Conservation (phyloP, 2,329 filamentous ascomycete genomes). For the Mycosphaerella sp. region DNA sequence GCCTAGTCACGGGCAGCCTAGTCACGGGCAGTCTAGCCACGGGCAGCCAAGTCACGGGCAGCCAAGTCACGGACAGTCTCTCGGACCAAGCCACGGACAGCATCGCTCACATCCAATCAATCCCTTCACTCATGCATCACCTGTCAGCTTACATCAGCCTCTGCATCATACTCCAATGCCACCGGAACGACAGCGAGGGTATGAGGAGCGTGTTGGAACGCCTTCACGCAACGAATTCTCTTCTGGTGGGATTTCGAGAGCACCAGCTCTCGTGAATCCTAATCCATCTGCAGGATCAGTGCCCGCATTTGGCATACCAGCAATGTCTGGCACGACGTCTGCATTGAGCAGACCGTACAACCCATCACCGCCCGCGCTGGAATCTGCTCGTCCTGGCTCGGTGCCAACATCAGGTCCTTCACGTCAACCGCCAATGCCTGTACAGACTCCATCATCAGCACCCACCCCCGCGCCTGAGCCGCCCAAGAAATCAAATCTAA, state of each 20-base stretch:
- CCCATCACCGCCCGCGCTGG: conserved; percentile 30
- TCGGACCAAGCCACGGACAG: conserved; percentile 20
- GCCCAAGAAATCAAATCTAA: conserved; percentile 35
- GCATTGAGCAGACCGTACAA: conserved; percentile 23
- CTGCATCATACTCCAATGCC: conserved; percentile 5
- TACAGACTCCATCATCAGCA: conserved; percentile 16
- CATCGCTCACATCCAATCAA: conserved; percentile 17
- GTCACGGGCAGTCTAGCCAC: conserved; percentile 14
- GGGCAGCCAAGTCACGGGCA: conserved; percentile 18
- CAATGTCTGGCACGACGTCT: conserved; percentile 20
- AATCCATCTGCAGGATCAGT: conserved; percentile 10
- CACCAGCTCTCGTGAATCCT: conserved; percentile 17
- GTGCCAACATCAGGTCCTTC: conserved; percentile 17
- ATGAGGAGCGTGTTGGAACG: conserved; percentile 29
- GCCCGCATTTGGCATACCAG: conserved; percentile 14
- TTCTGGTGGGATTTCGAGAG: conserved; percentile 11
- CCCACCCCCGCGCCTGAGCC: conserved; percentile 29
- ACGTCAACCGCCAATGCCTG: conserved; percentile 11
- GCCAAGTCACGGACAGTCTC: conserved; percentile 8
- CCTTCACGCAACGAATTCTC: conserved; percentile 23
- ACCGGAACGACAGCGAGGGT: conserved; percentile 25
- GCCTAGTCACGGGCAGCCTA: conserved; percentile 13
- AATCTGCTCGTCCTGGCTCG: conserved; percentile 28
- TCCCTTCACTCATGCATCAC: conserved; percentile 26
- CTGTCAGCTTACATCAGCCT: conserved; percentile 22